Percentiles rank a stretch among this genome's conserved stretches.
Conservation (phyloP, 208 protist species). For the Leishmania turanica region DNA sequence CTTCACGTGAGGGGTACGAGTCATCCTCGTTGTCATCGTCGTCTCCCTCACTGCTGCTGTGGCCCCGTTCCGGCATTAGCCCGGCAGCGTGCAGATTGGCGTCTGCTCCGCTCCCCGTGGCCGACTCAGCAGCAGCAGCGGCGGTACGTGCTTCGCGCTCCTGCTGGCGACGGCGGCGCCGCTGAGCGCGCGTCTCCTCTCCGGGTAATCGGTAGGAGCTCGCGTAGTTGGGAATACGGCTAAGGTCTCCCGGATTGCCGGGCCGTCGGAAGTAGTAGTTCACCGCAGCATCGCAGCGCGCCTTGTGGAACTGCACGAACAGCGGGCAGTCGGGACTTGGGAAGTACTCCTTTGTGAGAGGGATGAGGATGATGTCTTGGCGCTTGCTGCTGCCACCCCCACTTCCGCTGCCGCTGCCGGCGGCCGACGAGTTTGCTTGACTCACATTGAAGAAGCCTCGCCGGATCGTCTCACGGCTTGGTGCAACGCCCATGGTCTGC, state of each 20-base stretch:
- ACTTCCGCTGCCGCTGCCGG: neutral
- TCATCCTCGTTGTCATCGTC: slow-evolving; percentile 38
- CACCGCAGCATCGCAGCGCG: slow-evolving; percentile 78
- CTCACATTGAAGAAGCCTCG: slow-evolving; percentile 59
- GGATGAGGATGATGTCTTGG: slow-evolving; percentile 78
- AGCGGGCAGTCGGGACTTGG: slow-evolving; percentile 75
- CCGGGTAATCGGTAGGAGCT: slow-evolving; percentile 27
- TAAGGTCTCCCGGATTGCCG: slow-evolving; percentile 74
- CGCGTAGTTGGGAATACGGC: slow-evolving; percentile 71
- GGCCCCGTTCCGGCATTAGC: neutral
- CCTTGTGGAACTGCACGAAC: slow-evolving; percentile 83
- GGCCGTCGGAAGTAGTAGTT: slow-evolving; percentile 87
- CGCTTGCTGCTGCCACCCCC: slow-evolving; percentile 30
- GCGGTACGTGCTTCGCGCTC: slow-evolving; percentile 23
- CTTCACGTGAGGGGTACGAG: slow-evolving; percentile 74
- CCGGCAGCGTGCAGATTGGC: too few species aligned
- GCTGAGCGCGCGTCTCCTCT: slow-evolving; percentile 33
- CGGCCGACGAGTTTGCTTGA: slow-evolving; percentile 18
- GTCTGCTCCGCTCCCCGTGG: neutral
- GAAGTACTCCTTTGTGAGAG: slow-evolving; percentile 82
- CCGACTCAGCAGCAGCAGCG: neutral
- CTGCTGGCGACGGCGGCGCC: slow-evolving; percentile 14
- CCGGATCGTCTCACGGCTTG: slow-evolving; percentile 71
- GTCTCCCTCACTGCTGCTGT: slow-evolving; percentile 1
- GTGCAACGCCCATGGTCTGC: slow-evolving; percentile 65